Evolutionary conservation across 495 filamentous ascomycete genomes (phyloP).

Genomic region (Neurospora tetraspora): DNA sequence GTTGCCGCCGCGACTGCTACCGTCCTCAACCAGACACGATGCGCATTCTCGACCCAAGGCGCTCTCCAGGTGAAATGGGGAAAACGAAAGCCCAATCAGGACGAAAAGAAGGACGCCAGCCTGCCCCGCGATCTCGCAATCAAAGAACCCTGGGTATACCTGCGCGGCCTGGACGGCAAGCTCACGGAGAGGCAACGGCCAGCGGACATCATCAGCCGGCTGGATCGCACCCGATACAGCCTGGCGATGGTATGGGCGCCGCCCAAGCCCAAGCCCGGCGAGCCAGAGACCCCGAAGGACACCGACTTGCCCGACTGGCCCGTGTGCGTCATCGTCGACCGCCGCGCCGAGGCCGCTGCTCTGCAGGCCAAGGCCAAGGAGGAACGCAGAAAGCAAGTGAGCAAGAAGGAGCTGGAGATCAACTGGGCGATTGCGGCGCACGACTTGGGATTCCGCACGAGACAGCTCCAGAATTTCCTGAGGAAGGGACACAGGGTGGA

Average conservation of each 20-base stretch:
- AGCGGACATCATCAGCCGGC: slow-evolving; percentile 30
- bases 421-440: slow-evolving; percentile 71
- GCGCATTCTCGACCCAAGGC: neutral
- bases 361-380: slow-evolving; percentile 16
- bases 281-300: neutral
- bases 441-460: slow-evolving; percentile 53
- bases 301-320: slow-evolving; percentile 23
- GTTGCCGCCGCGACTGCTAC: neutral
- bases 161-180: slow-evolving; percentile 41
- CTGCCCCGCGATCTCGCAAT: neutral
- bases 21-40: neutral
- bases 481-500: slow-evolving; percentile 54
- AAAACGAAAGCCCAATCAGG: neutral
- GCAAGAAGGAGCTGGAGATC: slow-evolving; percentile 64
- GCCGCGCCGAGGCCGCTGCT: slow-evolving; percentile 15
- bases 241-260: slow-evolving; percentile 48
- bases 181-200: slow-evolving; percentile 38
- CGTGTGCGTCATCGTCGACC: slow-evolving; percentile 57
- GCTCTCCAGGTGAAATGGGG: neutral
- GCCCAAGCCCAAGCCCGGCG: neutral
- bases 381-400: slow-evolving; percentile 13
- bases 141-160: slow-evolving; percentile 12
- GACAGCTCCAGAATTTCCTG: slow-evolving; percentile 51
- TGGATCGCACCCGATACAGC: slow-evolving; percentile 41
- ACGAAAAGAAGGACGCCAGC: neutral